phyloP scores from a whole-genome alignment of 2,329 filamentous ascomycete species.

The Pseudopyrenochaeta lycopersici region DNA sequence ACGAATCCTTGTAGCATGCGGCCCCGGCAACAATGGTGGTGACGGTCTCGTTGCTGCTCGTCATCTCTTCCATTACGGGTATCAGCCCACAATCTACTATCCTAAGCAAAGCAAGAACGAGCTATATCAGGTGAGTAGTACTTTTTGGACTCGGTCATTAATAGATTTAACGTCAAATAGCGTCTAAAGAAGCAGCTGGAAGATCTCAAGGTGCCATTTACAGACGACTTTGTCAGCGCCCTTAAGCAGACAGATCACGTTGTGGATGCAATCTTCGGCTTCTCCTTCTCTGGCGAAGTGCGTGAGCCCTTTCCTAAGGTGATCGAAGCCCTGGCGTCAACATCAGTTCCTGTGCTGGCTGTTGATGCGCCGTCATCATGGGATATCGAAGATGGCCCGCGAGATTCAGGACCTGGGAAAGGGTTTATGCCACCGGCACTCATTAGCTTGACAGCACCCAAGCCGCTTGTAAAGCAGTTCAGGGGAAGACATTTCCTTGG shows the following conservation, averaged over 20 bases:
- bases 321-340: constrained; percentile 78
- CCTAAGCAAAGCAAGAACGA: constrained; percentile 92
- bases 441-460: constrained; percentile 91
- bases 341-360: constrained; percentile 79
- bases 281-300: constrained; percentile 91
- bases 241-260: constrained; percentile 78
- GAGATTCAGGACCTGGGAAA: constrained; percentile 77
- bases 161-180: constrained; percentile 53
- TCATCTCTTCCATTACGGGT: constrained; percentile 91
- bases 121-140: constrained; percentile 75
- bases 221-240: constrained; percentile 76
- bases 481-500: constrained; percentile 90
- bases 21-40: constrained; percentile 81
- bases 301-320: constrained; percentile 90
- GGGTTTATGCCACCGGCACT: constrained; percentile 82
- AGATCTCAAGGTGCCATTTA: constrained; percentile 84
- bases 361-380: constrained; percentile 95
- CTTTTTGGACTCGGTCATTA: neutral
- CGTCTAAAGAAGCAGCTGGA: constrained; percentile 85
- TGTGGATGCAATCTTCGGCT: constrained; percentile 94
- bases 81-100: constrained; percentile 88
- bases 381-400: constrained; percentile 89
- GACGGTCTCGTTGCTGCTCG: constrained; percentile 94
- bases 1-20: constrained; percentile 86
- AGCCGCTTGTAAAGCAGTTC: constrained; percentile 86